Evolutionary conservation across 1,284 basidiomycete genomes (phyloP).

Genomic region (Ceratobasidium sp.): DNA sequence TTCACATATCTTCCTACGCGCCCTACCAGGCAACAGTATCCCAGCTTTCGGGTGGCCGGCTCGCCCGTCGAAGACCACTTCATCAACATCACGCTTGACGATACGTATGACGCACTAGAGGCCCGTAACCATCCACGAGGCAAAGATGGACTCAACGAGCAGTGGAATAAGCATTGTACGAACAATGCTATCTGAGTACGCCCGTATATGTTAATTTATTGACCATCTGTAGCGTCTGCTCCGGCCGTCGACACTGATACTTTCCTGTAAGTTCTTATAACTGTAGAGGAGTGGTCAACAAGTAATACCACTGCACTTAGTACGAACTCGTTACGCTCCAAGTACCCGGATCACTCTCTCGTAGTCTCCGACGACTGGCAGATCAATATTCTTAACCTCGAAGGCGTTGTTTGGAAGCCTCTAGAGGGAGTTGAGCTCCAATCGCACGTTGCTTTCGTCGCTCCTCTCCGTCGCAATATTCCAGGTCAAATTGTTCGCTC

Average conservation of each 20-base stretch:
- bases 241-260: conserved; percentile 36
- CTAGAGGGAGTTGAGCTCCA: conserved; percentile 56
- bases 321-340: conserved; percentile 56
- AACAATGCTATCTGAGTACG: neutral
- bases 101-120: conserved; percentile 6
- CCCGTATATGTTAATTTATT: conserved; percentile 46
- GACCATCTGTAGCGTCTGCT: neutral
- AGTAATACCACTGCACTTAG: conserved; percentile 43
- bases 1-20: conserved; percentile 28
- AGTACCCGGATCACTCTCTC: conserved; percentile 68
- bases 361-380: conserved; percentile 59
- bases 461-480: conserved; percentile 54
- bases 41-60: neutral
- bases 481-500: conserved; percentile 61
- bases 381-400: conserved; percentile 60
- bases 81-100: conserved; percentile 56
- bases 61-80: conserved; percentile 55
- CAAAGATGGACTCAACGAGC: conserved; percentile 51
- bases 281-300: too few species aligned
- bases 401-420: conserved; percentile 57
- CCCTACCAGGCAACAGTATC: neutral
- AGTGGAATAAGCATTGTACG: conserved; percentile 64
- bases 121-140: conserved; percentile 11
- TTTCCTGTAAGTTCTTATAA: conserved; percentile 20
- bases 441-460: conserved; percentile 52